Evolutionary conservation across 1,139 yeast genomes (phyloP).

Genomic region (Tardiomyces blankii): DNA sequence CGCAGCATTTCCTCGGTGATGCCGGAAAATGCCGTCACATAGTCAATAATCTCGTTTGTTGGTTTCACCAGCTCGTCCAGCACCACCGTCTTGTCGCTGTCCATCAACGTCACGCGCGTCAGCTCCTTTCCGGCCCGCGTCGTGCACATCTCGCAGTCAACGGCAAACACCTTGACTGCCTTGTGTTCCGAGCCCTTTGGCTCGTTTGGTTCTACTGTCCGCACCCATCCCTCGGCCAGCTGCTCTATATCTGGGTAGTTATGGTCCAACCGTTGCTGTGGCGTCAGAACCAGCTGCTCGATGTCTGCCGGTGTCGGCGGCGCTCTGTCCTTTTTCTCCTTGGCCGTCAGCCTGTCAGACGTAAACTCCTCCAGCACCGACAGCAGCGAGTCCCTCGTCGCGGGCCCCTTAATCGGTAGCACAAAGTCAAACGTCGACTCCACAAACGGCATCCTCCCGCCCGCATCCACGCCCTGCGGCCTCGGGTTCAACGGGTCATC

Average conservation of each 20-base stretch:
- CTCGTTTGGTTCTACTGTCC: too few species aligned
- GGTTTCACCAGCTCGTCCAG: constrained; percentile 76
- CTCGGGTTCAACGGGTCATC: not conserved
- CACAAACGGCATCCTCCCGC: constrained; percentile 29
- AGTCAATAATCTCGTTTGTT: constrained; percentile 57
- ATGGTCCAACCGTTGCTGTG: not conserved
- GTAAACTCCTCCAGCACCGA: constrained; percentile 47
- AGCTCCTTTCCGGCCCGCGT: constrained; percentile 52
- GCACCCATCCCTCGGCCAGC: not conserved
- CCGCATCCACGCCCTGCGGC: constrained; percentile 1
- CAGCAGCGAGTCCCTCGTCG: constrained; percentile 45
- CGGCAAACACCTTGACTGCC: constrained; percentile 48
- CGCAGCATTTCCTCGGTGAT: constrained; percentile 59
- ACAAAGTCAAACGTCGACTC: constrained; percentile 28
- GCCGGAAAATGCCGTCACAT: constrained; percentile 76
- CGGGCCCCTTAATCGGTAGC: constrained; percentile 47
- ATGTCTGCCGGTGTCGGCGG: not conserved
- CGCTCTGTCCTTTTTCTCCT: not conserved
- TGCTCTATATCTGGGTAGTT: constrained; percentile 8
- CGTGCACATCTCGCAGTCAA: constrained; percentile 91
- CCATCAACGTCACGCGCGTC: constrained; percentile 67
- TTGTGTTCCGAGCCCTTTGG: not conserved
- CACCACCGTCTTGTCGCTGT: constrained; percentile 47
- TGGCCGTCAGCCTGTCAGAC: constrained; percentile 17
- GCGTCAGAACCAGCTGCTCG: not conserved